Conservation (phyloP, 805 yeast genomes). For the Priceomyces fermenticarens region DNA sequence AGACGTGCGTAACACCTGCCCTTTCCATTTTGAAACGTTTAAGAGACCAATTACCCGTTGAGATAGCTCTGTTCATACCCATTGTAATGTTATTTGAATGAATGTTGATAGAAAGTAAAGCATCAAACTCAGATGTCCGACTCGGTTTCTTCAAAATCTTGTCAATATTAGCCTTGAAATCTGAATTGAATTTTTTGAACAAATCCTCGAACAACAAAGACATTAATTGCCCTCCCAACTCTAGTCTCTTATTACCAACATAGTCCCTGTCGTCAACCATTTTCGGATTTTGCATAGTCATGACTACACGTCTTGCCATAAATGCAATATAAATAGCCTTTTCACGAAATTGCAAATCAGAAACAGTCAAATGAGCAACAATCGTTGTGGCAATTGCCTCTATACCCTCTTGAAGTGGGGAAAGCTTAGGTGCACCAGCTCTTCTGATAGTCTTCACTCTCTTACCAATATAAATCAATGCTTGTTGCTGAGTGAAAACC, state of each 20-base stretch:
- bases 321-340: slow-evolving; percentile 92
- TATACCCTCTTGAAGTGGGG: slow-evolving; percentile 87
- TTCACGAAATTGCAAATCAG: slow-evolving; percentile 82
- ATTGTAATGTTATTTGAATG: slow-evolving; percentile 91
- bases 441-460: slow-evolving; percentile 92
- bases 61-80: slow-evolving; percentile 93
- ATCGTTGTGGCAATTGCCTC: slow-evolving; percentile 96
- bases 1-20: slow-evolving; percentile 97
- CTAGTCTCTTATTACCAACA: slow-evolving; percentile 96
- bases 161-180: slow-evolving; percentile 91
- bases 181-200: slow-evolving; percentile 92
- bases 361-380: slow-evolving; percentile 89
- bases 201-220: slow-evolving; percentile 93
- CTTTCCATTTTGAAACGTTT: slow-evolving; percentile 99
- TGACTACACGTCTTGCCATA: slow-evolving; percentile 94
- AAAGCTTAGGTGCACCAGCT: slow-evolving; percentile 73
- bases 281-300: slow-evolving; percentile 91
- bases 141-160: slow-evolving; percentile 91
- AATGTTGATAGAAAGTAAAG: slow-evolving; percentile 80
- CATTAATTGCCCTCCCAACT: slow-evolving; percentile 96
- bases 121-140: slow-evolving; percentile 93
- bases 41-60: slow-evolving; percentile 98
- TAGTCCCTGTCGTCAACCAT: slow-evolving; percentile 99
- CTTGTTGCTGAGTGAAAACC: slow-evolving; percentile 89
- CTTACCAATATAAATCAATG: slow-evolving; percentile 84